A percentile compares a stretch with the other conserved stretches of the same genome.
Conservation (phyloP, 805 yeast species). For the Yarrowia phangngaensis region DNA sequence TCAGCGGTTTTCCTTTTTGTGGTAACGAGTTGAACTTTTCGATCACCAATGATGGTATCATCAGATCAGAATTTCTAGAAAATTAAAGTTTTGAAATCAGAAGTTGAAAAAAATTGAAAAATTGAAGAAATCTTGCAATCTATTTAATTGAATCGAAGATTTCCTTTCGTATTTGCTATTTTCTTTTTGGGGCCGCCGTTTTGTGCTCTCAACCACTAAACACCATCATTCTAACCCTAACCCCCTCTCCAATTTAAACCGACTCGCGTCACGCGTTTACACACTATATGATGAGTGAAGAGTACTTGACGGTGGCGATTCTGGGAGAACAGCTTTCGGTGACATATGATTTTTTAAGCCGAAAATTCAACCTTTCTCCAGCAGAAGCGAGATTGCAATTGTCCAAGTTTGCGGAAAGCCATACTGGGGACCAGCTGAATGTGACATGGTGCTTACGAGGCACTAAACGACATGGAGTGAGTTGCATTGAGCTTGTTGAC, state of each 20-base stretch:
- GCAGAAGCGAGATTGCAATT: background rate
- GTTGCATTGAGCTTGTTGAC: slow-evolving; percentile 6
- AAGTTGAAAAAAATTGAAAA: too few species aligned
- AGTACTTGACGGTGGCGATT: slow-evolving; percentile 16
- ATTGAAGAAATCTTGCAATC: too few species aligned
- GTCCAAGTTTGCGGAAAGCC: background rate
- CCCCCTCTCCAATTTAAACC: too few species aligned
- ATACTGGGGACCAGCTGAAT: background rate
- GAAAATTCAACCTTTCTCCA: slow-evolving; percentile 4
- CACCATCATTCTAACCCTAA: too few species aligned
- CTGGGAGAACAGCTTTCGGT: slow-evolving; percentile 17
- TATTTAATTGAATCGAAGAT: too few species aligned
- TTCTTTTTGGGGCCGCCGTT: too few species aligned
- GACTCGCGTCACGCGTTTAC: slow-evolving; percentile 26
- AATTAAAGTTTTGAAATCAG: too few species aligned
- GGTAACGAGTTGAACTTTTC: slow-evolving; percentile 35
- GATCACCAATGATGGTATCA: slow-evolving; percentile 32
- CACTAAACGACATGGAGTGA: background rate
- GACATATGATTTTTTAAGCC: slow-evolving; percentile 1
- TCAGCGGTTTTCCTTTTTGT: slow-evolving; percentile 53
- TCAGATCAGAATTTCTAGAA: too few species aligned
- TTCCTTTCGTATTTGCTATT: too few species aligned
- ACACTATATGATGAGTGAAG: too few species aligned
- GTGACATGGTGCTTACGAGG: slow-evolving; percentile 6
- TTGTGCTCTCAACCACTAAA: too few species aligned